A percentile compares a stretch with the other conserved stretches of the same genome.
These are phyloP conservation scores for Moricandia arvensis DNA, from an alignment of 345 rosid species.

Conservation along the genomic window DNA sequence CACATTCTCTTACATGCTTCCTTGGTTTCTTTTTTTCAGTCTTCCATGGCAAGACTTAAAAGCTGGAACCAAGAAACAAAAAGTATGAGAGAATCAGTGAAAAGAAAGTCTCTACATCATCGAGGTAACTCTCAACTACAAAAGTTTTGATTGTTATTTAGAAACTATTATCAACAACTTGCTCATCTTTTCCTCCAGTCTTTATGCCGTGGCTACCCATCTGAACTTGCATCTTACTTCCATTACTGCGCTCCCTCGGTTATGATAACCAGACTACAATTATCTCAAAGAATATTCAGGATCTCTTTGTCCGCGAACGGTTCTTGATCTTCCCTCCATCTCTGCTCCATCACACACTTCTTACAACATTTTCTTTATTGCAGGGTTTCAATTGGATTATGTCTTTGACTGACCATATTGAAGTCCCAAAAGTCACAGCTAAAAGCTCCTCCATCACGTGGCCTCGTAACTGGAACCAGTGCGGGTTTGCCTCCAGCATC, in stretches of 20 bases:
- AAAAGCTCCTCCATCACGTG: too few species aligned
- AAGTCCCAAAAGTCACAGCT: too few species aligned
- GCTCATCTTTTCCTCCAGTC: conserved; percentile 49
- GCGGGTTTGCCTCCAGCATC: too few species aligned
- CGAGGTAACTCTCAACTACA: conserved; percentile 40
- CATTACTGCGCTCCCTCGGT: conserved; percentile 91
- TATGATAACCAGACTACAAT: conserved; percentile 94
- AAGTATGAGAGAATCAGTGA: conserved; percentile 96
- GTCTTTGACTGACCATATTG: too few species aligned
- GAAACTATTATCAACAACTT: neutral
- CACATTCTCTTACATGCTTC: neutral
- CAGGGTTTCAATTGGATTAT: too few species aligned
- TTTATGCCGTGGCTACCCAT: conserved; percentile 89
- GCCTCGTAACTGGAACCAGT: too few species aligned
- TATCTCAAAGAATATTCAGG: conserved; percentile 94
- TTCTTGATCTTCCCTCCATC: conserved; percentile 3
- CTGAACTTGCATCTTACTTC: conserved; percentile 95
- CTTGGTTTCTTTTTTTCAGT: conserved; percentile 36
- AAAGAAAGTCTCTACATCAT: conserved; percentile 93
- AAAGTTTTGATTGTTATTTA: neutral
- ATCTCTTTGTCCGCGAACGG: conserved; percentile 97
- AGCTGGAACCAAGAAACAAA: conserved; percentile 96
- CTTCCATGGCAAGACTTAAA: conserved; percentile 99
- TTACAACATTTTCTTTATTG: too few species aligned
- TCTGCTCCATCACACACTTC: too few species aligned